phyloP scores from a whole-genome alignment of 2,329 filamentous ascomycete genomes.

The Exserohilum rostratum region DNA sequence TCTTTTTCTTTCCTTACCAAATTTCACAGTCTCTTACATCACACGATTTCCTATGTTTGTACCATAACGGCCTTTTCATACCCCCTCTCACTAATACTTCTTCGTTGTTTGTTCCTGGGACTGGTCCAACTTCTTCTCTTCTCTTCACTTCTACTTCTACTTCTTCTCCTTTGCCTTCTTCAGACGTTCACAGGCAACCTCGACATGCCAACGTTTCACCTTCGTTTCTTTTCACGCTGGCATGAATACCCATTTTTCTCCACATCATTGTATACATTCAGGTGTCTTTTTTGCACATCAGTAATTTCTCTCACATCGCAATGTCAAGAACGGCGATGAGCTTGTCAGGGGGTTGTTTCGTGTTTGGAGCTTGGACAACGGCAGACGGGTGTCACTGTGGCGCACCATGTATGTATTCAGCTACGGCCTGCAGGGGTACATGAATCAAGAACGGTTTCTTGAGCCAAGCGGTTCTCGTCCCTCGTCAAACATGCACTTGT shows the following conservation, averaged over 20 bases:
- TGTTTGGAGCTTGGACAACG: constrained; percentile 18
- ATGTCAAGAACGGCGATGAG: constrained; percentile 19
- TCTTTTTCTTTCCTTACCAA: background rate
- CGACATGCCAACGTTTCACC: constrained; percentile 5
- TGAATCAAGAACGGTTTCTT: constrained; percentile 31
- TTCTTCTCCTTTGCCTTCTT: background rate
- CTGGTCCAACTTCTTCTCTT: constrained; percentile 9
- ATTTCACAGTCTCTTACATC: constrained; percentile 16
- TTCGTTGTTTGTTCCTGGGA: constrained; percentile 17
- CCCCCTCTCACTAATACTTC: constrained; percentile 17
- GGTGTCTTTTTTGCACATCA: constrained; percentile 15
- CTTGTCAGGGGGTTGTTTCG: constrained; percentile 36
- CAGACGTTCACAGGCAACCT: constrained; percentile 11
- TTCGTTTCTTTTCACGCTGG: constrained; percentile 10
- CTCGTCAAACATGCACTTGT: constrained; percentile 16
- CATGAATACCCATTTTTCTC: constrained; percentile 13
- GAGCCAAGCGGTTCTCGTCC: constrained; percentile 9
- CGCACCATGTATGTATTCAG: constrained; percentile 33
- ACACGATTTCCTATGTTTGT: constrained; percentile 26
- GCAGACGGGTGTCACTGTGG: constrained; percentile 27
- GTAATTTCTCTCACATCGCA: constrained; percentile 20
- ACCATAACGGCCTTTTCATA: constrained; percentile 37
- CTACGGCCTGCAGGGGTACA: constrained; percentile 28
- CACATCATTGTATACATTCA: constrained; percentile 6
- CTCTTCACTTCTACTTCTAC: no score